These are phyloP conservation scores for Populus hybrid DNA, from an alignment of 441 rosid genomes.

Conservation along the genomic window DNA sequence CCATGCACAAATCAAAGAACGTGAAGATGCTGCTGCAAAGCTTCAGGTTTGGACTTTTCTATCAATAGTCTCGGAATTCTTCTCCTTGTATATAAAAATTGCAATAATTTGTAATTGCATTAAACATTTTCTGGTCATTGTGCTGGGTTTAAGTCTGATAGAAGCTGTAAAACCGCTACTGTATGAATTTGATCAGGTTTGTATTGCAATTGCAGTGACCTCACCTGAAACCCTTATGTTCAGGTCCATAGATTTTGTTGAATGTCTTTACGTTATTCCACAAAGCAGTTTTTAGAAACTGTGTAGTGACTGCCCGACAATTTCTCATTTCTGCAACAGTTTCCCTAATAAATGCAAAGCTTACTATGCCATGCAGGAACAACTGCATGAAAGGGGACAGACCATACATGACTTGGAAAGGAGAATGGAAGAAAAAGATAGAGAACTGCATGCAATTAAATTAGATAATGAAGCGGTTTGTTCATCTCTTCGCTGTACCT, in stretches of 20 bases:
- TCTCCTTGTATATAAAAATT: not conserved
- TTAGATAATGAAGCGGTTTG: conserved; percentile 89
- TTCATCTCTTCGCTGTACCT: conserved; percentile 7
- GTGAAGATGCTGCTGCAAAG: conserved; percentile 59
- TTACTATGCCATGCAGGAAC: conserved; percentile 56
- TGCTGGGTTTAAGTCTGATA: not conserved
- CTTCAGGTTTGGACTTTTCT: conserved; percentile 52
- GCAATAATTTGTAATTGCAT: not conserved
- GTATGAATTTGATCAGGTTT: not conserved
- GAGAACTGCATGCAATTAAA: conserved; percentile 77
- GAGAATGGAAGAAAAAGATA: conserved; percentile 80
- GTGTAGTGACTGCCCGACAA: not conserved
- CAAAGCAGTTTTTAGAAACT: not conserved
- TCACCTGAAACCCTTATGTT: not conserved
- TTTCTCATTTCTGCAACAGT: not conserved
- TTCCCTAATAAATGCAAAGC: conserved; percentile 8
- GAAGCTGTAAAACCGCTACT: not conserved
- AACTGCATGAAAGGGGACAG: conserved; percentile 68
- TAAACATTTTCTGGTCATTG: not conserved
- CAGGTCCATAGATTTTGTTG: not conserved
- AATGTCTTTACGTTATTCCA: not conserved
- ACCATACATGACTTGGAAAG: conserved; percentile 68
- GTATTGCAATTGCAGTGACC: not conserved
- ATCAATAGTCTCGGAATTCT: not conserved
- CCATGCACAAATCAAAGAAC: conserved; percentile 62